Base-by-base conservation (phyloP, 495 filamentous ascomycete species). In the Chaetomidium leptoderma region DNA sequence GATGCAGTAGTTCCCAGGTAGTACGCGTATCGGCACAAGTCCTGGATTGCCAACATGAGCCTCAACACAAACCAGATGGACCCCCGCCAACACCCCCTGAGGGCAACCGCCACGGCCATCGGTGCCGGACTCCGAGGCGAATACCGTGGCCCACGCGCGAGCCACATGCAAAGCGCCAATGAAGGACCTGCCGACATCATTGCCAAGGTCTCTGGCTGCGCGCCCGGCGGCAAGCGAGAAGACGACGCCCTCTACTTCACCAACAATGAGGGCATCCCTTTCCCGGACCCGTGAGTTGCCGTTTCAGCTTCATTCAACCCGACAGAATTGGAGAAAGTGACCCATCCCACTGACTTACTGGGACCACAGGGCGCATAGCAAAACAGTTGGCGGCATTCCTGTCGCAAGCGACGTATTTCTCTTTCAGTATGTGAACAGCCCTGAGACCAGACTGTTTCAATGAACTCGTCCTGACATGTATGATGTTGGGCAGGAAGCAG, bases 201-300 rank as follows among this genome's bases (percentile, higher is more conserved):
- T 9, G 78, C 78, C 6, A 80, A 82, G 65, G 67, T 83, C 14
- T 74, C 81, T 5, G 81, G 81, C 11, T 68, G 71, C 13, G 66
- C 71, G 10, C 33, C 65, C 1, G 73, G 71, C 19, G 80, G 79
- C 14, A 81, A 75, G 37, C 66, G 75, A 1, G 70, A 66, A 19
- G 82, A 83, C 50, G 76, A 83, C 59, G 73, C 64, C 4, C 66
- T 74, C 0, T 83, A 83, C 67, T 82, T 81, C 59, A 85, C 81
- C 44, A 83, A 81, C 65, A 83, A 83, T 47, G 81, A 84, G 60
- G 81, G 75, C 42, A 78, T 77, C 54, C 82, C 81, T 0, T 78
- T 72, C 43, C 82, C 81, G n/a, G 81, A 84, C 60, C 67, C 74
- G 58, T 67, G 21, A 51, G 47, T 36, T 33, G 14, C 10, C 8